Base-by-base conservation (phyloP, 306 rosid genomes). In the Dryas drummondii region DNA sequence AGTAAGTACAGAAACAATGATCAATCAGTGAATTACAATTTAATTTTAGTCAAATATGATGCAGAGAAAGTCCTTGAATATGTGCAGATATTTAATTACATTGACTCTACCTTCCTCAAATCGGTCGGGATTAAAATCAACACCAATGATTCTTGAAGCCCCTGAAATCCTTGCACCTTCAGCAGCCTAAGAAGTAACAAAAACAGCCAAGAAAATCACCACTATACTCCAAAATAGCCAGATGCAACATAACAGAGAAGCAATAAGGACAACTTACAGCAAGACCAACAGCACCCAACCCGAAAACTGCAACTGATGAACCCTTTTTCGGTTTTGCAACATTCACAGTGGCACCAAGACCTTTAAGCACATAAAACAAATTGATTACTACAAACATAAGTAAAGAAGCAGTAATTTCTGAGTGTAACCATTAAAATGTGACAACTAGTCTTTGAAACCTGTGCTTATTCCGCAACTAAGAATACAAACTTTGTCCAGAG, bases 401-500 rank as follows among this genome's bases (percentile, higher is more conserved):
- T 37, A 16, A 16, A 37, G 72, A 58, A 62, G 44, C 13, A 1
- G 59, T 53, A 42, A 55, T n/a, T 22, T 1, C 17, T 7, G 9
- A 6, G 0, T 27, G 54, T 3, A 22, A 4, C 12, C 53, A 63
- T 44, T 7, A 48, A 27, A 71, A 77, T 48, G 8, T 6, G 26
- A 63, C 3, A 61, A 32, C 37, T 32, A 42, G 5, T 69, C 16
- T 40, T 80, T 4, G 76, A 8, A 61, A 90, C 98, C 98, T 79
- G 97, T 94, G 86, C 94, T 87, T 0, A 94, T 76, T 80, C 98
- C 97, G 37, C 98, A 94, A 49, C 98, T 94, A 71, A 94, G 97
- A 44, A 94, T 2, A 63, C 97, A 94, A 22, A 94, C 91, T 88
- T 94, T 90, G 86, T 94, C 98, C 8, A 94, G 94, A 14, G 98